A percentile compares a stretch with the other conserved stretches of the same genome.
Evolutionary conservation across 2,329 filamentous ascomycete species (phyloP).

Genomic region (Ophiostoma ips): DNA sequence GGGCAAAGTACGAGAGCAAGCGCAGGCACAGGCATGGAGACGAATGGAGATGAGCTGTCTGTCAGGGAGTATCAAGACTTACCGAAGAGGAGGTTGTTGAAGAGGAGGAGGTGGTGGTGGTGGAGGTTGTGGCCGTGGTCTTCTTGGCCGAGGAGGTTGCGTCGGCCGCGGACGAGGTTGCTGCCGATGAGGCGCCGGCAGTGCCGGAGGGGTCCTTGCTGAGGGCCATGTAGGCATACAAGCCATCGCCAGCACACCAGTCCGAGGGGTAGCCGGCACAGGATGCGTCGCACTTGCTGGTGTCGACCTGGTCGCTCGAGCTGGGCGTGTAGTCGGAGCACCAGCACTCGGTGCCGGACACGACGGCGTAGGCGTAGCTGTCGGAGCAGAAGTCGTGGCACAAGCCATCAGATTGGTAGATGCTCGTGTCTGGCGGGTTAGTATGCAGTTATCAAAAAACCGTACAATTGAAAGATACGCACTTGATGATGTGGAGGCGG

Average conservation of each 20-base stretch:
- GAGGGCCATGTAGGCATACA: constrained; percentile 54
- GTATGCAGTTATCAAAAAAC: background rate
- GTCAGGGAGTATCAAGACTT: background rate
- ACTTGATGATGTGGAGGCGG: constrained; percentile 28
- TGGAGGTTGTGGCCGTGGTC: background rate
- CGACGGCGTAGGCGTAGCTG: constrained; percentile 51
- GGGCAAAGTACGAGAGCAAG: no score
- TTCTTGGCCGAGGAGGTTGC: no score
- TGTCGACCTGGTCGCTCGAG: constrained; percentile 24
- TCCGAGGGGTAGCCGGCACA: constrained; percentile 60
- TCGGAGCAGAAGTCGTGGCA: constrained; percentile 46
- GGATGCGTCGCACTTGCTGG: constrained; percentile 34
- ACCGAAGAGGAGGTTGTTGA: constrained; percentile 6
- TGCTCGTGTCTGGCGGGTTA: constrained; percentile 31
- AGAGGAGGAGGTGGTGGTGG: background rate
- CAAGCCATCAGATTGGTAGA: constrained; percentile 55
- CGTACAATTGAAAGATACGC: constrained; percentile 17
- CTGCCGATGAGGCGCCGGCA: constrained; percentile 16
- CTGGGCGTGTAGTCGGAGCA: constrained; percentile 57
- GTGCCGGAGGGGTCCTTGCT: constrained; percentile 44
- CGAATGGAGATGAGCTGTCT: background rate
- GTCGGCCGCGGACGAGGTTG: background rate
- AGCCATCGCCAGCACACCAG: constrained; percentile 45
- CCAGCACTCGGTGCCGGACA: constrained; percentile 56
- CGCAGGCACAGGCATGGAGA: no score